phyloP scores from a whole-genome alignment of 768 basidiomycete genomes.

The Mycena filopes region DNA sequence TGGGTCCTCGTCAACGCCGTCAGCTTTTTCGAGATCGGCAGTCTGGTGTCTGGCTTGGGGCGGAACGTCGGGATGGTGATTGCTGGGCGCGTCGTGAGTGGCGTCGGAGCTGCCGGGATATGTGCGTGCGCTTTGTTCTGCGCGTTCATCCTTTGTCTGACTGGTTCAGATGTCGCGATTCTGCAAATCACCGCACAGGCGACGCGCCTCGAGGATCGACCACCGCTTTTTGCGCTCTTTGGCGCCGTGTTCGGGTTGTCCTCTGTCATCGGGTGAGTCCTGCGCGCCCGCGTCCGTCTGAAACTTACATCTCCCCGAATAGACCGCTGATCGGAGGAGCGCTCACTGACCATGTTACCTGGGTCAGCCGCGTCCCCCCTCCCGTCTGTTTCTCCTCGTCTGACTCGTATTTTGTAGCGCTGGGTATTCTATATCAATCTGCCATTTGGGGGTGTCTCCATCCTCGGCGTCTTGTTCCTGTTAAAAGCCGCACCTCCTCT shows the following conservation, averaged over 20 bases:
- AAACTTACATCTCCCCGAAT: too few species aligned
- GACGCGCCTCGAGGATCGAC: slow-evolving; percentile 43
- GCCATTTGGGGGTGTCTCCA: slow-evolving; percentile 28
- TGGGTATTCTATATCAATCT: slow-evolving; percentile 32
- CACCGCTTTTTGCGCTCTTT: slow-evolving; percentile 29
- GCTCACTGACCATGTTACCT: slow-evolving; percentile 38
- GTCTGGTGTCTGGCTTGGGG: slow-evolving; percentile 49
- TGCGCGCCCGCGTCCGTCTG: too few species aligned
- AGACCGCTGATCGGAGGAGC: slow-evolving; percentile 45
- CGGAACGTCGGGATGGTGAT: slow-evolving; percentile 42
- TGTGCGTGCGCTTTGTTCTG: background rate
- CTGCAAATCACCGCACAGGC: slow-evolving; percentile 24
- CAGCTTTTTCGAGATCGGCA: slow-evolving; percentile 56
- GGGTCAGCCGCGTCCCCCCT: background rate
- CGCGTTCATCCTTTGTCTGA: background rate
- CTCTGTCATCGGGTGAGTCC: slow-evolving; percentile 33
- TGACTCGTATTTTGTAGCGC: slow-evolving; percentile 41
- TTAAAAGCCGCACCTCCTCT: slow-evolving; percentile 21
- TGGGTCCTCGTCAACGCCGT: slow-evolving; percentile 30
- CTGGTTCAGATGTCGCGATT: slow-evolving; percentile 13
- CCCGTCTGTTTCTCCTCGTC: slow-evolving; percentile 40
- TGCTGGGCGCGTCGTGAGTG: slow-evolving; percentile 45
- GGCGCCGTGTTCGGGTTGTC: slow-evolving; percentile 45
- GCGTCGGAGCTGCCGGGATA: slow-evolving; percentile 23
- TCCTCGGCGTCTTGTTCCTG: slow-evolving; percentile 17